Conservation (phyloP, 2,329 filamentous ascomycete genomes). For the Pseudopyrenochaeta lycopersici region DNA sequence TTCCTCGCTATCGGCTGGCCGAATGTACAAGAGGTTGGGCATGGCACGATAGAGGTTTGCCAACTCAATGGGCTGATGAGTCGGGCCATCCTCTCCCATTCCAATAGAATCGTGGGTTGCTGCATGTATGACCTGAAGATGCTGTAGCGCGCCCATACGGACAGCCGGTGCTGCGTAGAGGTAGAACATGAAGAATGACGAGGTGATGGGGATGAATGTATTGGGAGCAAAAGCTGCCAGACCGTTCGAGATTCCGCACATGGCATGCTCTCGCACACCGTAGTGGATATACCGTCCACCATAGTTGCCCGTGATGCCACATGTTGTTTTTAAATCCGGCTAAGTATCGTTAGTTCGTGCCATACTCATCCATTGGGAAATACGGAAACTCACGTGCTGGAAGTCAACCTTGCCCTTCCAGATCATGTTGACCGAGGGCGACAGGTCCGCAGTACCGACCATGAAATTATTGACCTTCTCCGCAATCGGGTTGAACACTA, state of each 20-base stretch:
- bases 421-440: constrained; percentile 62
- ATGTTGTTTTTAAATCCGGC: constrained; percentile 45
- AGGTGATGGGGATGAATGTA: constrained; percentile 57
- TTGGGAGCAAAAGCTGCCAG: constrained; percentile 63
- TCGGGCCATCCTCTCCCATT: constrained; percentile 68
- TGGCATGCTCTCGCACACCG: constrained; percentile 49
- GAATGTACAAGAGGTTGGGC: constrained; percentile 69
- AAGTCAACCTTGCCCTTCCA: constrained; percentile 63
- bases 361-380: background rate
- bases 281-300: constrained; percentile 61
- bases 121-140: constrained; percentile 66
- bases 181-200: constrained; percentile 73
- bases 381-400: constrained; percentile 54
- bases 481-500: constrained; percentile 64
- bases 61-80: constrained; percentile 69
- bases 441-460: constrained; percentile 70
- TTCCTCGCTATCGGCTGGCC: constrained; percentile 68
- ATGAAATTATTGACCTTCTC: constrained; percentile 94
- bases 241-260: constrained; percentile 59
- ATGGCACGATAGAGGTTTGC: constrained; percentile 68
- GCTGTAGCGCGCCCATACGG: constrained; percentile 67
- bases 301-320: constrained; percentile 65
- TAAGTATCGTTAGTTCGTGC: constrained; percentile 20
- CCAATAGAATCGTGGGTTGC: constrained; percentile 68
- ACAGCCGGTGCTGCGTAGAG: constrained; percentile 66